phyloP scores from a whole-genome alignment of 2,329 filamentous ascomycete species.

The Cercospora sp. region DNA sequence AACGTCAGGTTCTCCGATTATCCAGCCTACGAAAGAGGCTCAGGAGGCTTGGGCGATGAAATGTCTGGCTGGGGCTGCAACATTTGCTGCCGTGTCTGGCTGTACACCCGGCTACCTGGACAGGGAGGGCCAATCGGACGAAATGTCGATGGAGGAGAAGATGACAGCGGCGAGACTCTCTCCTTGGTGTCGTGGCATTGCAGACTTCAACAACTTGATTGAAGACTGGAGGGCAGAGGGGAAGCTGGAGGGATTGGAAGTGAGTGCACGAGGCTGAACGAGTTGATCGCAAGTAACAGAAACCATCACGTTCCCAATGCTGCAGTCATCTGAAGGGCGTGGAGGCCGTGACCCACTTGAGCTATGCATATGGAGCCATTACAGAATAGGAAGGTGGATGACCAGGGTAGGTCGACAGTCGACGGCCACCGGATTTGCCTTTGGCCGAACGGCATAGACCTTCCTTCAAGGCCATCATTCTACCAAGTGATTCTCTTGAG shows the following conservation, averaged over 20 bases:
- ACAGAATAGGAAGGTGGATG: slow-evolving; percentile 21
- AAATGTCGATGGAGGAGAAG: slow-evolving; percentile 32
- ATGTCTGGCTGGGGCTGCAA: slow-evolving; percentile 45
- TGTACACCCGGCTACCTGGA: slow-evolving; percentile 61
- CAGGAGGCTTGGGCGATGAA: slow-evolving; percentile 51
- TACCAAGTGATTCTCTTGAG: not conserved
- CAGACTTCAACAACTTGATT: slow-evolving; percentile 38
- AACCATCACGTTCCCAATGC: not conserved
- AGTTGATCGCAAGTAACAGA: not conserved
- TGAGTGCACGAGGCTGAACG: slow-evolving; percentile 17
- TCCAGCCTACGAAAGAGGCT: slow-evolving; percentile 50
- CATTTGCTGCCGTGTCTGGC: slow-evolving; percentile 43
- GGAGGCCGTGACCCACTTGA: not conserved
- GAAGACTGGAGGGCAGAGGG: slow-evolving; percentile 37
- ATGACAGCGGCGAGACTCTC: slow-evolving; percentile 29
- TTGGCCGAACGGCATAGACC: not conserved
- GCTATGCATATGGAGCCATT: not conserved
- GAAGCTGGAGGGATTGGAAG: slow-evolving; percentile 37
- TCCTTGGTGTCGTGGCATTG: slow-evolving; percentile 36
- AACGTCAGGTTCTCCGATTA: slow-evolving; percentile 29
- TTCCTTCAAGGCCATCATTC: no score
- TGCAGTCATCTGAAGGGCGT: not conserved
- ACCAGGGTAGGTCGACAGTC: slow-evolving; percentile 2
- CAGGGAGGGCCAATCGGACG: slow-evolving; percentile 44
- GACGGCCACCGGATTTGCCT: not conserved